Percentiles rank a stretch among this genome's conserved stretches.
Conservation (phyloP, 2,329 filamentous ascomycete species). For the Colletotrichum tamarilloi region DNA sequence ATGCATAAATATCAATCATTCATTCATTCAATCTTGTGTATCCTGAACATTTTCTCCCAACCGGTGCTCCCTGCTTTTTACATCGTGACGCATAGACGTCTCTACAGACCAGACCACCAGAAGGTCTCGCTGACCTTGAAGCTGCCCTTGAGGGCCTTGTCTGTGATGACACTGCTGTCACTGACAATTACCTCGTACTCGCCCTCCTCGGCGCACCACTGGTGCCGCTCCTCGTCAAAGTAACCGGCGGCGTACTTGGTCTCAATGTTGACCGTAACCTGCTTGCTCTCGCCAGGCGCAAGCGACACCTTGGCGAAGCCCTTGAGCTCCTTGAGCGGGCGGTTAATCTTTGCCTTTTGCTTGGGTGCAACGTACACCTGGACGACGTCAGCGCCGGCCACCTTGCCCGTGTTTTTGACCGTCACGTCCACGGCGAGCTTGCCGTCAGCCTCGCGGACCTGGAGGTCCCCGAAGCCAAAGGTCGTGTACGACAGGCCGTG, state of each 20-base stretch:
- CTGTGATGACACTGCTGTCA: constrained; percentile 63
- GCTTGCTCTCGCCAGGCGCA: constrained; percentile 67
- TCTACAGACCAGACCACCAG: constrained; percentile 74
- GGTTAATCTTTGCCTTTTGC: constrained; percentile 58
- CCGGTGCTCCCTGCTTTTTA: neutral
- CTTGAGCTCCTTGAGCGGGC: constrained; percentile 66
- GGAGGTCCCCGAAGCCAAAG: constrained; percentile 63
- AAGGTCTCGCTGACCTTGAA: constrained; percentile 71
- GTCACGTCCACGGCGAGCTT: constrained; percentile 58
- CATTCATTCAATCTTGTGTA: constrained; percentile 1
- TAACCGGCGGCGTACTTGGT: constrained; percentile 76
- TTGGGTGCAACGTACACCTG: constrained; percentile 62
- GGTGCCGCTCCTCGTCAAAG: constrained; percentile 74
- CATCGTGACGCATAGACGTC: neutral
- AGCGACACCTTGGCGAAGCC: constrained; percentile 69
- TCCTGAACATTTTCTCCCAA: neutral
- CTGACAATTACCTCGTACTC: constrained; percentile 72
- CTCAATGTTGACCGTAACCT: constrained; percentile 65
- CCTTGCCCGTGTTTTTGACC: constrained; percentile 65
- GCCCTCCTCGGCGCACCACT: constrained; percentile 76
- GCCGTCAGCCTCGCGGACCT: constrained; percentile 51
- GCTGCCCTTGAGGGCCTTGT: constrained; percentile 58
- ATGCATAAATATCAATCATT: constrained; percentile 4
- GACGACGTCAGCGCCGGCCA: constrained; percentile 58
- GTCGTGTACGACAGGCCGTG: constrained; percentile 78